phyloP scores from a whole-genome alignment of 441 rosid genomes.

The Isatis lusitanica region DNA sequence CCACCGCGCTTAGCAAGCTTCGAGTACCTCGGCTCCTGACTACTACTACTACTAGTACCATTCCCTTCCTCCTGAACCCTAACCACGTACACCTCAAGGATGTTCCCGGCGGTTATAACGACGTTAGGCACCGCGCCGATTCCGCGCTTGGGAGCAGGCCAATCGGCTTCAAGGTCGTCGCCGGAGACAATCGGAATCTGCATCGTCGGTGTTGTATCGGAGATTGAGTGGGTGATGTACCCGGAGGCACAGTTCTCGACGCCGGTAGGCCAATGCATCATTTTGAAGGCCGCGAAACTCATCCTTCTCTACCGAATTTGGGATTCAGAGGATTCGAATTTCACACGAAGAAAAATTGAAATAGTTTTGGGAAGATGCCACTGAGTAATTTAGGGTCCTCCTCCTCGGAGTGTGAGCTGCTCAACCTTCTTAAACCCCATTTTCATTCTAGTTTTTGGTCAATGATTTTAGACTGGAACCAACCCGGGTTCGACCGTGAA shows the following conservation, averaged over 20 bases:
- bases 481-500: background rate
- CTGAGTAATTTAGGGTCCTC: constrained; percentile 4
- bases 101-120: constrained; percentile 69
- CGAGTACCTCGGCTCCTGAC: constrained; percentile 47
- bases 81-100: constrained; percentile 82
- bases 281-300: constrained; percentile 95
- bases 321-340: constrained; percentile 28
- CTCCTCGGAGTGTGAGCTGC: background rate
- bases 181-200: constrained; percentile 54
- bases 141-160: constrained; percentile 55
- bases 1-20: constrained; percentile 72
- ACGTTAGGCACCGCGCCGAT: constrained; percentile 82
- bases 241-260: constrained; percentile 88
- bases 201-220: constrained; percentile 54
- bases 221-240: constrained; percentile 72
- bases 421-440: background rate
- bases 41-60: background rate
- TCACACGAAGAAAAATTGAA: background rate
- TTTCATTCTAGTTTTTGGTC: background rate
- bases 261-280: constrained; percentile 98
- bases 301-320: constrained; percentile 33
- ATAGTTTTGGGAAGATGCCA: background rate
- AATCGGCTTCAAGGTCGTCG: constrained; percentile 74
- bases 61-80: constrained; percentile 75
- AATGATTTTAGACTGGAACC: background rate